These are phyloP conservation scores for Cryptococcus sp. DNA, from an alignment of 1,284 basidiomycete species.

Conservation along the genomic window DNA sequence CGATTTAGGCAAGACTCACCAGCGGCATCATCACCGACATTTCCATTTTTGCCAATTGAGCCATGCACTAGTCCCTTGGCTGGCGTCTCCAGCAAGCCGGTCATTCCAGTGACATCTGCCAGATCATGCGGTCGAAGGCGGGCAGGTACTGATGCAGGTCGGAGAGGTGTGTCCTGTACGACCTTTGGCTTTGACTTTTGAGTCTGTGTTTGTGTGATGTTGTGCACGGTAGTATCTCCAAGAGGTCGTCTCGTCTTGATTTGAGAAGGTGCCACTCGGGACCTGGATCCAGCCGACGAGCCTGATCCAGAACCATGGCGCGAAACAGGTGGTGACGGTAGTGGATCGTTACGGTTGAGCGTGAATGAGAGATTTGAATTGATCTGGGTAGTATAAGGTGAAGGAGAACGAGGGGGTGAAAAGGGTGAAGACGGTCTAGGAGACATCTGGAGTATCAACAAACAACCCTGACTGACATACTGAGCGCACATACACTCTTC, in stretches of 20 bases:
- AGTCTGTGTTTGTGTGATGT: constrained; percentile 12
- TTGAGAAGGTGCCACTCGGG: not conserved
- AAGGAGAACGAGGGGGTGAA: constrained; percentile 21
- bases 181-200: not conserved
- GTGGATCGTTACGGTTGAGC: constrained; percentile 35
- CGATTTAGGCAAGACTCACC: constrained; percentile 16
- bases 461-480: not conserved
- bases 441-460: constrained; percentile 16
- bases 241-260: constrained; percentile 17
- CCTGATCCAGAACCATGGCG: constrained; percentile 14
- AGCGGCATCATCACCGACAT: constrained; percentile 24
- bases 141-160: constrained; percentile 16
- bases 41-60: constrained; percentile 34
- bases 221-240: constrained; percentile 28
- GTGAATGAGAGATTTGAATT: constrained; percentile 49
- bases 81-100: constrained; percentile 44
- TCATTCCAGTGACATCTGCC: constrained; percentile 44
- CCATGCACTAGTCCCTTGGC: constrained; percentile 36
- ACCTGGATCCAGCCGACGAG: not conserved
- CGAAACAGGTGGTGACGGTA: constrained; percentile 34
- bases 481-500: constrained; percentile 24
- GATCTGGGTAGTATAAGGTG: constrained; percentile 17
- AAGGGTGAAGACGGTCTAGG: constrained; percentile 18
- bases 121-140: constrained; percentile 17
- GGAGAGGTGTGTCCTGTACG: constrained; percentile 6